Evolutionary conservation across 75 land plant genomes (phyloP), one percentile per base, ranked within the genome.

Genomic region (Selaginella moellendorffii): DNA sequence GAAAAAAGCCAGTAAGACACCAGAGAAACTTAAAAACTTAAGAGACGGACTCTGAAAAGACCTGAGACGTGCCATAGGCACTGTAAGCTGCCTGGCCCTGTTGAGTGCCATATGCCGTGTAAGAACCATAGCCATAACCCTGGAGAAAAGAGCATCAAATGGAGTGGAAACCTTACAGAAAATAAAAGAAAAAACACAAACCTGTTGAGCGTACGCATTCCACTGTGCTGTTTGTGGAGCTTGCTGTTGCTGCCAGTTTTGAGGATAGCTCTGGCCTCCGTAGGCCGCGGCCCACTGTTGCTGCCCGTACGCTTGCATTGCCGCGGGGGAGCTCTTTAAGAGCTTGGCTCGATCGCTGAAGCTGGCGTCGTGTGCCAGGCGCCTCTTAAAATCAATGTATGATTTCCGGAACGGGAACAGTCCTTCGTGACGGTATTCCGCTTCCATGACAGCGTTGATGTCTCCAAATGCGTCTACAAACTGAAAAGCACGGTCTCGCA

Each of bases 381-480:
- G 77, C 30, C 88, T 92, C 69, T 65, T 88, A n/a, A 83, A 80
- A 36, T 78, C 81, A 30, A 71, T 30, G 14, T 36, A 36, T 65
- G 62, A 72, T 61, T 75, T 81, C 29, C 87, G 86, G 8, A 59
- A 77, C 26, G 81, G 69, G 54, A 92, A 92, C 0, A 79, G 69
- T 29, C 63, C 74, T 29, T 79, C 78, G 65, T 92, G 95, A 22
- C 89, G 68, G 29, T 71, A 72, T 28, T 83, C 81, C 26, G 95
- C 97, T 67, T 85, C 88, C 68, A 79, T 85, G 10, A 88, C 72
- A 24, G 85, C 66, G 27, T 72, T 67, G 20, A 73, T 53, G 67
- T 92, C 96, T 36, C 90, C 97, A 78, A 88, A 81, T 29, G 82
- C 77, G 69, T 85, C 89, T 21, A 92, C 67, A 77, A 92, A 88